Evolutionary conservation across 768 basidiomycete species (phyloP), one percentile per base, ranked within the genome.

Genomic region (Xerocomellus chrysenteron): DNA sequence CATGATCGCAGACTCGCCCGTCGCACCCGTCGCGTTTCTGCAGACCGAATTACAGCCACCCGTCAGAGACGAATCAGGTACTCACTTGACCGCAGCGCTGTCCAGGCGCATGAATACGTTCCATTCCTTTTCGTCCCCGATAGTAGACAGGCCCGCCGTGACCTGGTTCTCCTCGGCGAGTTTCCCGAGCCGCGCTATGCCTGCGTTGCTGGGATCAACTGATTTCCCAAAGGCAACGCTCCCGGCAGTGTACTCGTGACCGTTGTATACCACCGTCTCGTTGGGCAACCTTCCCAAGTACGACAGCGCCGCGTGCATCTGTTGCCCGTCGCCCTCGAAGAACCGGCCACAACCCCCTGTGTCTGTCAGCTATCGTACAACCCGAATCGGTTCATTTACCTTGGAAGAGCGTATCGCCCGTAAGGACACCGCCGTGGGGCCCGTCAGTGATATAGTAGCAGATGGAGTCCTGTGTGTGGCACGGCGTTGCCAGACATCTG

Each of bases 381-480:
- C 21, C 3, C 26, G 8, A 3, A 9, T 24, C 36, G 0, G 4
- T 13, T 6, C 2, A 17, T 16, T 45, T 58, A 57, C 77, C 80
- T 55, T 77, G 72, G 77, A 97, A 96, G 52, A 97, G 84, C 1
- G 94, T 97, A 68, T 97, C 94, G 16, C 96, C 96, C 0, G 96
- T 97, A 73, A 98, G 96, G 37, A 98, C 92, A 16, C 79, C 88
- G 19, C 88, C 88, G 0, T 76, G 64, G 26, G 82, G 73, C 24
- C 68, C 60, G 21, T 77, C 70, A 33, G 88, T 92, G 52, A 86
- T 81, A 69, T 89, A 81, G 77, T 86, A 98, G 77, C 91, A 97
- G 64, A 96, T 95, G 16, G 95, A 97, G 73, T 98, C 96, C 68
- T 91, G 90, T 4, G 96, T 98, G 71, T 98, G 96, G 73, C 94